phyloP scores from a whole-genome alignment of 352 stramenopile genomes.

The Globisporangium acanthophoron region DNA sequence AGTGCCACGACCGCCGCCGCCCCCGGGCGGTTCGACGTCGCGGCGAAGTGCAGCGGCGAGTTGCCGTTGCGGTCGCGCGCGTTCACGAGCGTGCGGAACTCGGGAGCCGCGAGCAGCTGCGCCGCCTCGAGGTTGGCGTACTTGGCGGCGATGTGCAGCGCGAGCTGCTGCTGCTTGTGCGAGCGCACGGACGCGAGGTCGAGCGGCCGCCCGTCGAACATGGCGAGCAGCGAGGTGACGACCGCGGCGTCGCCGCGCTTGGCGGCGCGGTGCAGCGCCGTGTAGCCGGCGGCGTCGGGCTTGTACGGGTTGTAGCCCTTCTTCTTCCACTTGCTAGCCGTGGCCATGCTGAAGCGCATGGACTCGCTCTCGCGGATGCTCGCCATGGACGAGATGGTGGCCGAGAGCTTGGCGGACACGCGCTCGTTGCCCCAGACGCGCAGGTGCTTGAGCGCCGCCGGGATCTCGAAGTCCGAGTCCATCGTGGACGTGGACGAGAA shows the following conservation, averaged over 20 bases:
- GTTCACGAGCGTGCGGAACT: slow-evolving; percentile 60
- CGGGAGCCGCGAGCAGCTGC: slow-evolving; percentile 40
- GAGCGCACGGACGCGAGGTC: slow-evolving; percentile 63
- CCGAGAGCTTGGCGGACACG: slow-evolving; percentile 59
- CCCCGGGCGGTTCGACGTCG: slow-evolving; percentile 43
- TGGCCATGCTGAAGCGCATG: slow-evolving; percentile 75
- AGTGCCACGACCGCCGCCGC: slow-evolving; percentile 54
- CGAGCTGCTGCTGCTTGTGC: slow-evolving; percentile 70
- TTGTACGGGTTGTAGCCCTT: slow-evolving; percentile 83
- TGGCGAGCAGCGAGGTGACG: slow-evolving; percentile 64
- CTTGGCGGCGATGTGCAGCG: slow-evolving; percentile 78
- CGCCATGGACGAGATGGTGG: slow-evolving; percentile 52
- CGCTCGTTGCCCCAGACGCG: slow-evolving; percentile 61
- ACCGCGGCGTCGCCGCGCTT: slow-evolving; percentile 65
- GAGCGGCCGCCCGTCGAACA: slow-evolving; percentile 72
- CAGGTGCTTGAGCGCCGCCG: slow-evolving; percentile 55
- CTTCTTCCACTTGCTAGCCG: slow-evolving; percentile 80
- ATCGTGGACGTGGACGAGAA: slow-evolving; percentile 80
- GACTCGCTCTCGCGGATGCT: slow-evolving; percentile 73
- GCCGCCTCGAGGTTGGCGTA: slow-evolving; percentile 64
- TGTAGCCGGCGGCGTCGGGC: slow-evolving; percentile 72
- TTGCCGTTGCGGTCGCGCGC: slow-evolving; percentile 71
- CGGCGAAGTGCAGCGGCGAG: slow-evolving; percentile 76
- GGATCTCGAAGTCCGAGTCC: slow-evolving; percentile 84
- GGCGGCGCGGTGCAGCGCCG: slow-evolving; percentile 68